Evolutionary conservation across 2,329 filamentous ascomycete genomes (phyloP), one percentile per base, ranked within the genome.

Genomic region (Xylaria sp.): DNA sequence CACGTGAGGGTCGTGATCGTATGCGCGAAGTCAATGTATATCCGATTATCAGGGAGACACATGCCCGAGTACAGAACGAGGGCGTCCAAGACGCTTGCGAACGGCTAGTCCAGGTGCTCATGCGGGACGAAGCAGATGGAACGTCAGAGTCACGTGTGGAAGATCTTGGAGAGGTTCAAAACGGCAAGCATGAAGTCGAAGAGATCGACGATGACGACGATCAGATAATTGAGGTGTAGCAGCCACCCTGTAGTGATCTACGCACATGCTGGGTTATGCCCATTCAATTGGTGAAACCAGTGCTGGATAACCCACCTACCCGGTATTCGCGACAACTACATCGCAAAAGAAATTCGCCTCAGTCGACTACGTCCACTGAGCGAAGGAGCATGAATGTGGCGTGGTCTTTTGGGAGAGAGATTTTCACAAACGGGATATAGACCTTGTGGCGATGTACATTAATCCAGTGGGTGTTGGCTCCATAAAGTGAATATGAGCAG

Each of bases 41-140:
- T 80, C 93, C 94, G 0, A 90, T 98, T 56, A 85, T 98, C 23
- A 87, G 96, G 61, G 96, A 98, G 81, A 91, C 92, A 39, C 96
- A 99, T 84, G 76, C 91, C 71, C 88, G 90, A 25, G 89, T 94
- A 4, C 86, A 94, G 25, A 86, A 97, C 76, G 94, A 97, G 55
- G 90, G 86, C 18, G 93, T 98, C 2, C 86, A 88, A 73, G 94
- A 97, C 74, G 92, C 90, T 0, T 97, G 93, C 76, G 96, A 98
- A 80, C 87, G 96, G 66, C 78, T 98, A 62, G 96, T 99, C 56
- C 94, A 99, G 78, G 90, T 97, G 7, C 79, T 97, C 69, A 94
- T 94, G 89, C 86, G 93, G 65, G 93, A 94, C 54, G 94, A 96
- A 78, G 90, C 87, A 73, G 84, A 82, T 54, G 76, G 73, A 51